Evolutionary conservation across 1,284 basidiomycete species (phyloP).

Genomic region (Papiliotrema flavescens): DNA sequence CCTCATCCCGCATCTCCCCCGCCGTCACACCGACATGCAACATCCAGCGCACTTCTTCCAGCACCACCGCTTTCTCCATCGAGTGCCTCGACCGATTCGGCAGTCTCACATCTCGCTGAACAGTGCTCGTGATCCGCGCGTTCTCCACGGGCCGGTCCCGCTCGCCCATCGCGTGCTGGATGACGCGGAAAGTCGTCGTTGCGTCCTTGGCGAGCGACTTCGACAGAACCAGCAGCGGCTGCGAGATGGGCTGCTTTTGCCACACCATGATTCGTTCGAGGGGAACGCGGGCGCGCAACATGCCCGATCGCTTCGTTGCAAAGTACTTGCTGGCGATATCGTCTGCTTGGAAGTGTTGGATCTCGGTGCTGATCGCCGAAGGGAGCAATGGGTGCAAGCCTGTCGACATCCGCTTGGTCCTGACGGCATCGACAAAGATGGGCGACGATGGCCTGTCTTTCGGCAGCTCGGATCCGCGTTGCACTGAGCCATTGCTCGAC

Average conservation of each 20-base stretch:
- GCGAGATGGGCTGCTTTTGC: slow-evolving; percentile 58
- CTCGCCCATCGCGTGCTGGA: slow-evolving; percentile 89
- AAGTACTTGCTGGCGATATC: slow-evolving; percentile 83
- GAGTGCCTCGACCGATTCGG: background rate
- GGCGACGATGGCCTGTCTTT: slow-evolving; percentile 70
- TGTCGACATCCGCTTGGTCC: slow-evolving; percentile 55
- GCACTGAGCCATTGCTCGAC: background rate
- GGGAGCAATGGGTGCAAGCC: slow-evolving; percentile 69
- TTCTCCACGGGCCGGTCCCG: slow-evolving; percentile 57
- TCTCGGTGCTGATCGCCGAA: slow-evolving; percentile 70
- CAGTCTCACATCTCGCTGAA: background rate
- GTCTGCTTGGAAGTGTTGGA: slow-evolving; percentile 75
- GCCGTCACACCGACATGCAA: slow-evolving; percentile 70
- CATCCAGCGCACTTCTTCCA: slow-evolving; percentile 84
- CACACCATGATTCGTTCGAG: slow-evolving; percentile 81
- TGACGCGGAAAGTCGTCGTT: slow-evolving; percentile 76
- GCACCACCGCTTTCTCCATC: slow-evolving; percentile 48
- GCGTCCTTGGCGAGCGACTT: slow-evolving; percentile 71
- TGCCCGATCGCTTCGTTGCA: slow-evolving; percentile 76
- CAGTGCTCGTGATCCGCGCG: slow-evolving; percentile 11
- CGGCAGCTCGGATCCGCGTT: slow-evolving; percentile 22
- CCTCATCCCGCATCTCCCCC: slow-evolving; percentile 81
- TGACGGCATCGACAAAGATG: slow-evolving; percentile 57
- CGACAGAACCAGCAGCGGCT: background rate
- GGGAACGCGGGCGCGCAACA: slow-evolving; percentile 66